Conservation (phyloP, 1,284 basidiomycete species). For the Ganoderma resinaceum region DNA sequence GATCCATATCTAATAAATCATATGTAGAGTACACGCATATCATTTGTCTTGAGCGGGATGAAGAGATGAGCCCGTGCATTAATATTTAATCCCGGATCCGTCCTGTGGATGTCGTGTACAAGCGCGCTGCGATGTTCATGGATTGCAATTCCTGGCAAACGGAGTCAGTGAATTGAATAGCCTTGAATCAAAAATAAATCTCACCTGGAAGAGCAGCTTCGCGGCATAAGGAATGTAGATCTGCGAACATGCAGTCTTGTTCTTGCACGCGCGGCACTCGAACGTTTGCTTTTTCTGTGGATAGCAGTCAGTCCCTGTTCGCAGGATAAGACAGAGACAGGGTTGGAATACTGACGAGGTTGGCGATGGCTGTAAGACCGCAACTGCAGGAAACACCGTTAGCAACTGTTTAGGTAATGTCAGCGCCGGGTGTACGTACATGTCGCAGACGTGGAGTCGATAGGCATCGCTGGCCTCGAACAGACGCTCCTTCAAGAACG, state of each 20-base stretch:
- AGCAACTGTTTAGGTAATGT: conserved; percentile 7
- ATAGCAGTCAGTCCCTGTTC: conserved; percentile 9
- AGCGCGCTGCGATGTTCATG: conserved; percentile 89
- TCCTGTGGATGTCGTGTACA: conserved; percentile 85
- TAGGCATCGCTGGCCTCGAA: conserved; percentile 97
- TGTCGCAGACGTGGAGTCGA: conserved; percentile 94
- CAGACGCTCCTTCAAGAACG: conserved; percentile 94
- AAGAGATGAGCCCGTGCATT: conserved; percentile 30
- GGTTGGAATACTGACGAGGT: conserved; percentile 64
- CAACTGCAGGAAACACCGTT: conserved; percentile 59
- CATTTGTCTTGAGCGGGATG: conserved; percentile 27
- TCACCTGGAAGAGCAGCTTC: conserved; percentile 90
- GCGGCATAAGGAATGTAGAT: conserved; percentile 92
- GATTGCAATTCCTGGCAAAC: conserved; percentile 79
- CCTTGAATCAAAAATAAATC: conserved; percentile 25
- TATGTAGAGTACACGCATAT: conserved; percentile 58
- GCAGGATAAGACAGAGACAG: not conserved
- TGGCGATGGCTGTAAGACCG: conserved; percentile 94
- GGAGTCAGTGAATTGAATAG: not conserved
- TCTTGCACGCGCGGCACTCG: conserved; percentile 92
- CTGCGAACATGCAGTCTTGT: conserved; percentile 93
- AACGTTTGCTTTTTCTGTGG: conserved; percentile 86
- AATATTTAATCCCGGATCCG: conserved; percentile 79
- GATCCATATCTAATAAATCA: conserved; percentile 44
- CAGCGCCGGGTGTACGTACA: conserved; percentile 56